Base-by-base conservation (phyloP, 768 basidiomycete genomes). In the Tremella fuciformis region DNA sequence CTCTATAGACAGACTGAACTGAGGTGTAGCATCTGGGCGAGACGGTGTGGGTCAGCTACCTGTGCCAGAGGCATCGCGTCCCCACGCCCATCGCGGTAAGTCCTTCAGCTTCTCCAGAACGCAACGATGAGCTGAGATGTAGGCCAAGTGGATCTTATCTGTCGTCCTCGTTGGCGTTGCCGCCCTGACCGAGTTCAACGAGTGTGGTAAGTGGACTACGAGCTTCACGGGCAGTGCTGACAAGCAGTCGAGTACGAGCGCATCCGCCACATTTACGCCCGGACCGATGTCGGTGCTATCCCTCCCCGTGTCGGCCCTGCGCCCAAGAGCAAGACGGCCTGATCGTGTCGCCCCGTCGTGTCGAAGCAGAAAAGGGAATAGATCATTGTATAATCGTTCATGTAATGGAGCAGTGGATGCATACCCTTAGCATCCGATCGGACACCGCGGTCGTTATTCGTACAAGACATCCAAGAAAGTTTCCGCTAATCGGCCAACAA, bases 381-480 rank as follows among this genome's bases (percentile, higher is more conserved):
- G 40, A 40, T 26, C 16, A 26, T 50, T 50, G 48, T 22, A 34
- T 53, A 46, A 4, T 46, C 42, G n/a, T 40, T 11, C n/a, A 40
- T 22, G 16, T 18, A 18, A 22, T 46, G 22, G 42, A 46, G 22
- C n/a, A 22, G n/a, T 46, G 22, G n/a, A 18, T 46, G 42, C n/a
- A 46, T 46, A 6, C 42, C 42, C 22, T 46, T 15, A 18, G 22
- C 42, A 18, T 22, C 22, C n/a, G 8, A 15, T 6, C 6, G 42
- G 42, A 18, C 16, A 46, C 22, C 29, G 29, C 29, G n/a, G n/a
- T n/a, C n/a, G 26, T 63, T 42, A 72, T 49, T 69, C 71, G 80
- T 91, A 92, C 66, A 91, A 62, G 52, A 88, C 81, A 76, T 92
- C 89, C 73, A 93, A 77, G 78, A 88, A 92, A 18, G 84, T 82